Base-by-base conservation (phyloP, 2,329 filamentous ascomycete species). In the Fusarium anthophilum region DNA sequence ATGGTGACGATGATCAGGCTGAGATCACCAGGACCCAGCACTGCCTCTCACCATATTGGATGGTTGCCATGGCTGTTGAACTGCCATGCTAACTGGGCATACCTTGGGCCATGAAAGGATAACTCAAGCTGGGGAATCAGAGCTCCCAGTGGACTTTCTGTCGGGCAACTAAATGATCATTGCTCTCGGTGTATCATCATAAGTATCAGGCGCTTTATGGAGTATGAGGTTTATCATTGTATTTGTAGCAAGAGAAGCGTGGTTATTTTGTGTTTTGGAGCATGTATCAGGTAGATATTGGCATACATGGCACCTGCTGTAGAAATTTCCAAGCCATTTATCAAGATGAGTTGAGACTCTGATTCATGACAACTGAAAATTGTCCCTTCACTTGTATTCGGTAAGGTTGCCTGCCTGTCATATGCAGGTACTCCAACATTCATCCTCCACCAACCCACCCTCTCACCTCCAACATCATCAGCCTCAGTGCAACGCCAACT, bases 351-450 rank as follows among this genome's bases (percentile, higher is more conserved):
- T 43, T 35, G 24, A 37, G 28, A 24, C 24, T 20, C n/a, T 57
- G 20, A 30, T 20, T 35, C 30, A n/a, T 62, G 24, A 41, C 20
- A 26, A 30, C 24, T 28, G 14, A 30, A n/a, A 30, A 24, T 35
- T 51, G 48, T 24, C 14, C n/a, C 32, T 41, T 45, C 24, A 30
- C 38, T 55, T 51, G 17, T 14, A 17, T 32, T 24, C 9, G 30
- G 8, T 14, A 28, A 28, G 24, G 51, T 28, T 55, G 15, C 51
- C 51, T 22, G 43, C 28, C 58, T 56, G 48, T 51, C 17, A 35
- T 24, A 59, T 73, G 69, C 70, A 73, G 56, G 70, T 62, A 66
- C 32, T 50, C 41, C 48, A 32, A 39, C 50, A 39, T 30, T 63
- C 30, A 18, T 24, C 58, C 24, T 30, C 41, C 38, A 24, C 35